Conservation (phyloP, 306 rosid species). For the Dicorynia guianensis region DNA sequence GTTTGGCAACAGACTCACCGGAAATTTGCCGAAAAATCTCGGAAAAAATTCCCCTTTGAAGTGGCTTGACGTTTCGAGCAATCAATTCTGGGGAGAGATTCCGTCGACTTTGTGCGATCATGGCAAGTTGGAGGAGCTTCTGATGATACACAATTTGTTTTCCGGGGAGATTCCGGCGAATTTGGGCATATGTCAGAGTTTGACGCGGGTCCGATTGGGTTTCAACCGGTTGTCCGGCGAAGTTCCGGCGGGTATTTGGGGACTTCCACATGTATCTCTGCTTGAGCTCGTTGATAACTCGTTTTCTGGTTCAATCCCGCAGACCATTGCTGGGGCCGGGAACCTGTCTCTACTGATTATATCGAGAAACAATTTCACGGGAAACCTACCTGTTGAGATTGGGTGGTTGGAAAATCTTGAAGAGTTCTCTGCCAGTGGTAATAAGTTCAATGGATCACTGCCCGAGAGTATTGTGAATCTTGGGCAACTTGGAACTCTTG, state of each 20-base stretch:
- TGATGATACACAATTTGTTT: slow-evolving; percentile 60
- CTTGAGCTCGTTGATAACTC: slow-evolving; percentile 74
- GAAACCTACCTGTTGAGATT: slow-evolving; percentile 77
- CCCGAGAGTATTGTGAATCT: slow-evolving; percentile 71
- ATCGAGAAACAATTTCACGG: slow-evolving; percentile 69
- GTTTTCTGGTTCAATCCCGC: slow-evolving; percentile 69
- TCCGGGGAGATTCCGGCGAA: slow-evolving; percentile 80
- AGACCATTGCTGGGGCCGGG: slow-evolving; percentile 73
- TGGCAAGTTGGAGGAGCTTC: slow-evolving; percentile 69
- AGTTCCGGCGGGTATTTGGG: slow-evolving; percentile 88
- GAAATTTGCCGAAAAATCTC: slow-evolving; percentile 68
- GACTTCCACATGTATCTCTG: slow-evolving; percentile 67
- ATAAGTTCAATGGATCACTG: slow-evolving; percentile 61
- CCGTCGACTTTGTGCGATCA: slow-evolving; percentile 72
- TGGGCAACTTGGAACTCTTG: slow-evolving; percentile 64
- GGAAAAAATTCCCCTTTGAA: slow-evolving; percentile 65
- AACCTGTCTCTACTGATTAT: slow-evolving; percentile 66
- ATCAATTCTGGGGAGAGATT: slow-evolving; percentile 70
- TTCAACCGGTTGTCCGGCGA: slow-evolving; percentile 71
- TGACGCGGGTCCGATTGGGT: slow-evolving; percentile 70
- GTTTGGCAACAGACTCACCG: slow-evolving; percentile 71
- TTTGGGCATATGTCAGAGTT: slow-evolving; percentile 69
- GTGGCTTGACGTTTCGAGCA: slow-evolving; percentile 75
- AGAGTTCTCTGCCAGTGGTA: slow-evolving; percentile 60
- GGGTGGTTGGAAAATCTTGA: slow-evolving; percentile 72